Evolutionary conservation across 257 asterid species (phyloP).

Genomic region (Handroanthus guayacan): DNA sequence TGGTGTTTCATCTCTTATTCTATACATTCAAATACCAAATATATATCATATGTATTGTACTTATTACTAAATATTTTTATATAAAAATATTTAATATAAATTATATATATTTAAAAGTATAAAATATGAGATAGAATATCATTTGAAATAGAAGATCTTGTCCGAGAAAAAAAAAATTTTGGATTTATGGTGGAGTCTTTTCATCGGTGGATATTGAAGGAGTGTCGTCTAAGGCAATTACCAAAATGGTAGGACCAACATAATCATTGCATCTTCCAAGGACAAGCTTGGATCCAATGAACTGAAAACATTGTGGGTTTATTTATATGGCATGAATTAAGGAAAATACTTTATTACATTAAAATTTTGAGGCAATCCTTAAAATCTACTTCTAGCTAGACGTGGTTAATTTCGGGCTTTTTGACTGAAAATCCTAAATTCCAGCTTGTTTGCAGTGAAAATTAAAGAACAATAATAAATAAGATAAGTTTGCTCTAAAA

Average conservation of each 20-base stretch:
- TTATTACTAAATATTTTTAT: too few relatives aligned
- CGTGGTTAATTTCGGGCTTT: neutral
- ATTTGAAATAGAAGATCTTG: too few relatives aligned
- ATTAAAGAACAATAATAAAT: too few relatives aligned
- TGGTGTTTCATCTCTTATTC: too few relatives aligned
- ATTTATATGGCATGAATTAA: neutral
- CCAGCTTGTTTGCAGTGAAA: too few relatives aligned
- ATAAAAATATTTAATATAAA: too few relatives aligned
- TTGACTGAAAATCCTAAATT: neutral
- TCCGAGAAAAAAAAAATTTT: too few relatives aligned
- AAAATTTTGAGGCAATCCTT: neutral
- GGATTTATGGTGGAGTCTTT: neutral
- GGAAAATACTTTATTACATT: neutral
- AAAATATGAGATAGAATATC: too few relatives aligned
- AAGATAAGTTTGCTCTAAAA: neutral
- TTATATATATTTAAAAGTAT: too few relatives aligned
- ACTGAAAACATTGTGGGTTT: neutral
- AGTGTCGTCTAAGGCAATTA: slow-evolving; percentile 45
- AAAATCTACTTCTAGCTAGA: neutral
- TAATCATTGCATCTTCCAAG: slow-evolving; percentile 35
- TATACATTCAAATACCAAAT: neutral
- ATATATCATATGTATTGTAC: too few relatives aligned
- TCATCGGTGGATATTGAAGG: slow-evolving; percentile 34
- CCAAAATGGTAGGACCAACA: slow-evolving; percentile 33
- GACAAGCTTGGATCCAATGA: slow-evolving; percentile 34